Percentiles rank a stretch among this genome's conserved stretches.
These are phyloP conservation scores for Perkinsus olseni DNA, from an alignment of 169 alveolate genomes.

Conservation along the genomic window DNA sequence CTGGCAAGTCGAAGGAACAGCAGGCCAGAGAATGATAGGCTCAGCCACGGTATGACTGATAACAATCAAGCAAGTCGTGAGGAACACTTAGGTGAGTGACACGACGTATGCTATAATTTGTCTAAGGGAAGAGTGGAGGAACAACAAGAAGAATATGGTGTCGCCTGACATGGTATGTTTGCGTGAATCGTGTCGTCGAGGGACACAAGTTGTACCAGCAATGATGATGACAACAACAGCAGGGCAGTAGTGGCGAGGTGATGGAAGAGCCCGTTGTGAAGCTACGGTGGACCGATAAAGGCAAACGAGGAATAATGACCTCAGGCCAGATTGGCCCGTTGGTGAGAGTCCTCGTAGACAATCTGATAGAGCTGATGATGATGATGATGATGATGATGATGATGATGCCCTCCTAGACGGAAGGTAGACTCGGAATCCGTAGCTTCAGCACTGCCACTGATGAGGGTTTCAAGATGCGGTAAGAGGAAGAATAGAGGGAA, in stretches of 20 bases:
- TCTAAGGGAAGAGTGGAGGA: no score
- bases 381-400: not conserved
- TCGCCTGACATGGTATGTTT: no score
- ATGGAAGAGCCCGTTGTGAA: no score
- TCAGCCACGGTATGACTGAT: not conserved
- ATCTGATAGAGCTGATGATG: not conserved
- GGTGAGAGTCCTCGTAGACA: not conserved
- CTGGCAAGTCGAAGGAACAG: not conserved
- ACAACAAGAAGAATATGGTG: not conserved
- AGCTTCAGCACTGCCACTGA: not conserved
- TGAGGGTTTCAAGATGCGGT: not conserved
- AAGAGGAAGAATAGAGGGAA: not conserved
- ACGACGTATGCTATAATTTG: not conserved
- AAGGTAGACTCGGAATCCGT: not conserved
- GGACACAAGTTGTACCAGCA: no score
- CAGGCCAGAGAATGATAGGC: not conserved
- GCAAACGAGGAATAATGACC: no score
- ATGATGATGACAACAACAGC: no score
- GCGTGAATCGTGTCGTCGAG: no score
- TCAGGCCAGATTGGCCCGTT: no score
- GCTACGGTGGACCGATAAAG: no score
- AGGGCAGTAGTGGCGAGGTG: no score
- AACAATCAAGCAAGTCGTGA: not conserved
- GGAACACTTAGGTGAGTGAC: not conserved
- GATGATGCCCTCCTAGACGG: not conserved